Conservation (phyloP, 768 basidiomycete genomes). For the Pleurotus tuoliensis region DNA sequence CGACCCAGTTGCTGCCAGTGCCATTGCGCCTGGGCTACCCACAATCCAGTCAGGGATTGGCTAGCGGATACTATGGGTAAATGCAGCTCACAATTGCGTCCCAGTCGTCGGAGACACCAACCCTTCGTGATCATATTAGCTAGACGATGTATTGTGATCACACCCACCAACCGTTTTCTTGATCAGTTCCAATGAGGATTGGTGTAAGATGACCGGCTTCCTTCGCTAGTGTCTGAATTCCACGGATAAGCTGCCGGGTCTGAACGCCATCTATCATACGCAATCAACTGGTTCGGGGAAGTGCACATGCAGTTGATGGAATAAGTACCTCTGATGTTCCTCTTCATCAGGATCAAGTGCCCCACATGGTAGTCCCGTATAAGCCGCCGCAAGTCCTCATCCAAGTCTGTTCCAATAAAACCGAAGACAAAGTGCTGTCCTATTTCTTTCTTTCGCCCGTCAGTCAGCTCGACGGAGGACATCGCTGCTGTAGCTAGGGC, state of each 20-base stretch:
- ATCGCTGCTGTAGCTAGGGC: too few species aligned
- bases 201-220: conserved; percentile 52
- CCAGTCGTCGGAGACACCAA: conserved; percentile 55
- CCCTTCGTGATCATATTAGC: conserved; percentile 64
- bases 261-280: conserved; percentile 44
- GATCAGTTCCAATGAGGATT: conserved; percentile 67
- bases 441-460: background rate
- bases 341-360: conserved; percentile 65
- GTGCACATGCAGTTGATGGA: background rate
- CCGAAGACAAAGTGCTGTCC: conserved; percentile 68
- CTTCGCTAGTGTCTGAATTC: conserved; percentile 53
- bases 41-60: background rate
- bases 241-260: conserved; percentile 40
- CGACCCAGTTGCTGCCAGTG: conserved; percentile 53
- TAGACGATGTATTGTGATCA: background rate
- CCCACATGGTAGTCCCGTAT: conserved; percentile 64
- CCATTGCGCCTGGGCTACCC: conserved; percentile 70
- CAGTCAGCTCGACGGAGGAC: background rate
- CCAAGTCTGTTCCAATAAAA: conserved; percentile 55
- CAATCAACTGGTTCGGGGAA: background rate
- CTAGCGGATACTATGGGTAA: conserved; percentile 9
- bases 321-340: conserved; percentile 53
- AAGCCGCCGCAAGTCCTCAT: conserved; percentile 48
- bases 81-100: conserved; percentile 56
- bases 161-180: conserved; percentile 55